These are phyloP conservation scores for Miscanthus lutarioriparius DNA, from an alignment of 176 grass and related monocot genomes.

Conservation along the genomic window DNA sequence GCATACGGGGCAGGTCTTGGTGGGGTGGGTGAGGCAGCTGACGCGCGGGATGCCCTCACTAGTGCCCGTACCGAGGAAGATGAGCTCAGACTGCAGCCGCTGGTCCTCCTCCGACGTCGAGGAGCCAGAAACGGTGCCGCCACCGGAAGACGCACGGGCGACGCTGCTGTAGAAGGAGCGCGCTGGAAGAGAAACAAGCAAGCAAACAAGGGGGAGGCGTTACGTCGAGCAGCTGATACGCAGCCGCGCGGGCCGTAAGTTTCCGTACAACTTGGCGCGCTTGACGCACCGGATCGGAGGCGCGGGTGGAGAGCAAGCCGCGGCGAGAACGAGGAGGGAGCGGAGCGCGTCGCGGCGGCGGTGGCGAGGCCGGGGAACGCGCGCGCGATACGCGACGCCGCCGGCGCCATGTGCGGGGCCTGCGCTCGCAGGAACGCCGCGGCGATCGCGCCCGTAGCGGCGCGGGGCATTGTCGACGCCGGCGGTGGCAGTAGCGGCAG, in stretches of 20 bases:
- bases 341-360: background rate
- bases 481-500: background rate
- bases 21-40: slow-evolving; percentile 84
- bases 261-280: background rate
- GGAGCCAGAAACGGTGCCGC: background rate
- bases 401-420: background rate
- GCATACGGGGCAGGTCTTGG: slow-evolving; percentile 63
- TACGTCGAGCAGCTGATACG: slow-evolving; percentile 37
- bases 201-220: slow-evolving; percentile 13
- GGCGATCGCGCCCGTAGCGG: slow-evolving; percentile 21
- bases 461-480: slow-evolving; percentile 24
- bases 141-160: background rate
- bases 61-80: slow-evolving; percentile 94
- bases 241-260: background rate
- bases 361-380: background rate
- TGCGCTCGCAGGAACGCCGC: slow-evolving; percentile 23
- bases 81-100: slow-evolving; percentile 62
- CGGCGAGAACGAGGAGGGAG: background rate
- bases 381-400: background rate
- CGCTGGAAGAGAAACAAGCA: slow-evolving; percentile 4
- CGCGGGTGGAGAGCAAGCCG: background rate
- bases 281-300: slow-evolving; percentile 20
- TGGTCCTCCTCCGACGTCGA: background rate
- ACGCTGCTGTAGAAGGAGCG: slow-evolving; percentile 24
- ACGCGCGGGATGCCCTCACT: slow-evolving; percentile 87